Conservation (phyloP, 2,329 filamentous ascomycete species). For the Neonectria sp. region DNA sequence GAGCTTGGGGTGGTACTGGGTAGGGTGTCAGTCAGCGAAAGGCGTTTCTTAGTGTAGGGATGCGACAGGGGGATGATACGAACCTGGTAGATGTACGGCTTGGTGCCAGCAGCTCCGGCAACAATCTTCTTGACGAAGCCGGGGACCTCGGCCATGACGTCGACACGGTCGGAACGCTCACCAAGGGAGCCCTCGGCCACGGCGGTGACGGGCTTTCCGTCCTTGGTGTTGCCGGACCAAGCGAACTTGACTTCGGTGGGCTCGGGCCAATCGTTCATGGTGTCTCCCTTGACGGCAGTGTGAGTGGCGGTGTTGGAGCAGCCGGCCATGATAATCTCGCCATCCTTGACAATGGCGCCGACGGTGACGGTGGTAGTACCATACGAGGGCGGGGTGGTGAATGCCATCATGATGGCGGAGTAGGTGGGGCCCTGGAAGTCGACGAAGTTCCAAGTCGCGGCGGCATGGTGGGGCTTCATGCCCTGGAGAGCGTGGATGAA, state of each 20-base stretch:
- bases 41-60: slow-evolving; percentile 20
- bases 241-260: slow-evolving; percentile 81
- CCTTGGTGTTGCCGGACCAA: slow-evolving; percentile 85
- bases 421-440: slow-evolving; percentile 91
- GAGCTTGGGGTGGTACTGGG: slow-evolving; percentile 80
- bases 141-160: slow-evolving; percentile 97
- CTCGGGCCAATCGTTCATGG: slow-evolving; percentile 90
- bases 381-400: slow-evolving; percentile 93
- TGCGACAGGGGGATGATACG: slow-evolving; percentile 45
- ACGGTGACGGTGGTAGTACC: slow-evolving; percentile 88
- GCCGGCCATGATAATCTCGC: slow-evolving; percentile 83
- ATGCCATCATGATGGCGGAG: slow-evolving; percentile 96
- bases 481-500: slow-evolving; percentile 92
- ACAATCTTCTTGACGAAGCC: slow-evolving; percentile 97
- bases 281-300: slow-evolving; percentile 78
- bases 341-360: slow-evolving; percentile 85
- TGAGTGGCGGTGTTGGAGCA: slow-evolving; percentile 77
- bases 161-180: slow-evolving; percentile 80
- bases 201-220: slow-evolving; percentile 81
- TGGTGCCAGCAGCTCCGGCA: slow-evolving; percentile 88
- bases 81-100: slow-evolving; percentile 98
- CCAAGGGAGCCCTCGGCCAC: slow-evolving; percentile 79
- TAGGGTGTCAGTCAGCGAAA: slow-evolving; percentile 30
- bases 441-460: slow-evolving; percentile 92
- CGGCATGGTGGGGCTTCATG: slow-evolving; percentile 99